A percentile compares a stretch with the other conserved stretches of the same genome.
Evolutionary conservation across 2,329 filamentous ascomycete species (phyloP).

Genomic region (Nemania sp.): DNA sequence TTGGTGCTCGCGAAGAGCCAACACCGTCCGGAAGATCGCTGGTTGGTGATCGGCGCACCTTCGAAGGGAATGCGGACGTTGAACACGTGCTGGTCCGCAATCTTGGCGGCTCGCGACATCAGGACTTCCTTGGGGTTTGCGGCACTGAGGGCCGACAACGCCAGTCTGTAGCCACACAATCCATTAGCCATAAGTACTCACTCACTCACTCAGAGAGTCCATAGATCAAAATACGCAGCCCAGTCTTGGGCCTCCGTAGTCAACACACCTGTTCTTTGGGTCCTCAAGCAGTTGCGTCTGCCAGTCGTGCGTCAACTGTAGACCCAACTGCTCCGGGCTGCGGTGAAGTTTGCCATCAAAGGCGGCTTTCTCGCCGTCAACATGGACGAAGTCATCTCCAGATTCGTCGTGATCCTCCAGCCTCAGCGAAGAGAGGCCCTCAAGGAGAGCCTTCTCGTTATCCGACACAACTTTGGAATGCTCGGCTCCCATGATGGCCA

Average conservation of each 20-base stretch:
- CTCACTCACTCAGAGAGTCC: not conserved
- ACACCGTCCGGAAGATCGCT: slow-evolving; percentile 79
- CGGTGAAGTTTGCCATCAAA: slow-evolving; percentile 30
- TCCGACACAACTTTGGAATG: slow-evolving; percentile 46
- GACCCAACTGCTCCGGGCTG: slow-evolving; percentile 53
- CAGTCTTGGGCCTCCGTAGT: not conserved
- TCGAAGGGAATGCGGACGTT: slow-evolving; percentile 82
- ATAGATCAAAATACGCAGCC: not conserved
- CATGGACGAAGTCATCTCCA: slow-evolving; percentile 55
- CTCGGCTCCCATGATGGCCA: slow-evolving; percentile 49
- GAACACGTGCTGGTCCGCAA: slow-evolving; percentile 78
- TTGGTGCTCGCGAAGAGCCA: slow-evolving; percentile 95
- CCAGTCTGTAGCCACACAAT: slow-evolving; percentile 58
- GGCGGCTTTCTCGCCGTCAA: slow-evolving; percentile 50
- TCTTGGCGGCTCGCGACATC: slow-evolving; percentile 63
- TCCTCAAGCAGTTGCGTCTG: slow-evolving; percentile 65
- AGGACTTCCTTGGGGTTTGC: slow-evolving; percentile 70
- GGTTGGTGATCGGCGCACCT: slow-evolving; percentile 82
- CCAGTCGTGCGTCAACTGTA: slow-evolving; percentile 60
- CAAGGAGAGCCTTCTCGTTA: slow-evolving; percentile 51
- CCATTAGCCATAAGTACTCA: not conserved
- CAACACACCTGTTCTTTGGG: slow-evolving; percentile 64
- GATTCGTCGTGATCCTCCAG: slow-evolving; percentile 46
- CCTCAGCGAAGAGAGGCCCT: slow-evolving; percentile 51
- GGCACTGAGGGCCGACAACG: slow-evolving; percentile 71